phyloP scores from a whole-genome alignment of 2,329 filamentous ascomycete species.

The Gyromitra esculenta region DNA sequence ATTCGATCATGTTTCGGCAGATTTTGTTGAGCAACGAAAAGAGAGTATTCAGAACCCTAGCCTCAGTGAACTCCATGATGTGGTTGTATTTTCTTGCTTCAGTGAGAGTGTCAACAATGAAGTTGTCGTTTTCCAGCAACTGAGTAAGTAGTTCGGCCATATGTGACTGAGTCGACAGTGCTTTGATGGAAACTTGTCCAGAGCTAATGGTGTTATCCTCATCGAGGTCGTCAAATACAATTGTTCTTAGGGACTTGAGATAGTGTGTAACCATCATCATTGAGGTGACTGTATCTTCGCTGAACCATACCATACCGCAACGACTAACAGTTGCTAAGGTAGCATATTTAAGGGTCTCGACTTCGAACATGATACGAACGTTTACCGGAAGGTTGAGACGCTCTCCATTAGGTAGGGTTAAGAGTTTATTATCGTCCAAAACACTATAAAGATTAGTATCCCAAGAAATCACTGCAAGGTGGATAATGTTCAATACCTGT shows the following conservation, averaged over 20 bases:
- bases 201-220: slow-evolving; percentile 81
- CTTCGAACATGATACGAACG: slow-evolving; percentile 99
- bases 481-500: slow-evolving; percentile 65
- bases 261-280: slow-evolving; percentile 94
- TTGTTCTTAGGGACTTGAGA: slow-evolving; percentile 80
- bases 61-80: slow-evolving; percentile 97
- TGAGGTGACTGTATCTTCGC: slow-evolving; percentile 92
- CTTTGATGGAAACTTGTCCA: slow-evolving; percentile 79
- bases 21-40: slow-evolving; percentile 97
- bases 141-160: slow-evolving; percentile 81
- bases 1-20: slow-evolving; percentile 90
- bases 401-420: slow-evolving; percentile 97
- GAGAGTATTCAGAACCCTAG: slow-evolving; percentile 87
- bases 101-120: slow-evolving; percentile 79
- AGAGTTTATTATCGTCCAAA: slow-evolving; percentile 96
- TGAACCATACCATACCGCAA: slow-evolving; percentile 99
- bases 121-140: slow-evolving; percentile 79
- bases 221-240: slow-evolving; percentile 92
- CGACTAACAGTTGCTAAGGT: slow-evolving; percentile 98
- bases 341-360: slow-evolving; percentile 96
- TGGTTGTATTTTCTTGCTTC: slow-evolving; percentile 83
- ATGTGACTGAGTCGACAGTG: slow-evolving; percentile 78
- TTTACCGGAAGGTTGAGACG: slow-evolving; percentile 93
- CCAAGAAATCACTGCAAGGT: not conserved
- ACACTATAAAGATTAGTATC: slow-evolving; percentile 67